A percentile compares a stretch with the other conserved stretches of the same genome.
Evolutionary conservation across 2,329 filamentous ascomycete species (phyloP).

Genomic region (Fusarium burgessii): DNA sequence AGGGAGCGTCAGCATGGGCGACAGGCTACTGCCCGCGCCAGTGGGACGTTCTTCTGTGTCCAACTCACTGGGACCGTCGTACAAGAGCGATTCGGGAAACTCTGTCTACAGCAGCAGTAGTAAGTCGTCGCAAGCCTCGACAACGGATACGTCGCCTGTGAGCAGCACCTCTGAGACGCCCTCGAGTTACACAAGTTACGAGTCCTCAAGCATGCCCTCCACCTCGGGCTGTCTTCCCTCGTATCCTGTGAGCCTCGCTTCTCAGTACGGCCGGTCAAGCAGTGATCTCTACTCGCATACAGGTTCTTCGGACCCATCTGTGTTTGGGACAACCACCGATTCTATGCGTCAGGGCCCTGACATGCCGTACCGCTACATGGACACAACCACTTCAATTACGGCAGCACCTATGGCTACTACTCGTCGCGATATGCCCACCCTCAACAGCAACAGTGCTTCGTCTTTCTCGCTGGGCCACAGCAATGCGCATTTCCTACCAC

Average conservation of each 20-base stretch:
- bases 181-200: slow-evolving; percentile 44
- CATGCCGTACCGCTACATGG: slow-evolving; percentile 50
- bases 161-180: slow-evolving; percentile 39
- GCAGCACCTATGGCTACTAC: slow-evolving; percentile 18
- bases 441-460: slow-evolving; percentile 15
- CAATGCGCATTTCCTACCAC: slow-evolving; percentile 23
- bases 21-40: slow-evolving; percentile 40
- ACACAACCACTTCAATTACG: slow-evolving; percentile 42
- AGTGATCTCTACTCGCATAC: slow-evolving; percentile 39
- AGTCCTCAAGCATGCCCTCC: slow-evolving; percentile 38
- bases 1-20: slow-evolving; percentile 27
- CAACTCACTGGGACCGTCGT: slow-evolving; percentile 36
- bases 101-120: slow-evolving; percentile 40
- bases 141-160: slow-evolving; percentile 36
- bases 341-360: slow-evolving; percentile 35
- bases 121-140: slow-evolving; percentile 35
- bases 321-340: slow-evolving; percentile 20
- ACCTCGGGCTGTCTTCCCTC: slow-evolving; percentile 32
- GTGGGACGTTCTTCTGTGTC: slow-evolving; percentile 33
- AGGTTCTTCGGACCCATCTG: slow-evolving; percentile 24
- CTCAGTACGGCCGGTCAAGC: slow-evolving; percentile 33
- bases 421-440: slow-evolving; percentile 30
- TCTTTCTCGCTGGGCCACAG: slow-evolving; percentile 27
- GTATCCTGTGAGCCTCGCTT: slow-evolving; percentile 30
- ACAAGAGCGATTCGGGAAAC: slow-evolving; percentile 45